A percentile compares a stretch with the other conserved stretches of the same genome.
phyloP scores from a whole-genome alignment of 306 rosid genomes.

The Corylus avellana region DNA sequence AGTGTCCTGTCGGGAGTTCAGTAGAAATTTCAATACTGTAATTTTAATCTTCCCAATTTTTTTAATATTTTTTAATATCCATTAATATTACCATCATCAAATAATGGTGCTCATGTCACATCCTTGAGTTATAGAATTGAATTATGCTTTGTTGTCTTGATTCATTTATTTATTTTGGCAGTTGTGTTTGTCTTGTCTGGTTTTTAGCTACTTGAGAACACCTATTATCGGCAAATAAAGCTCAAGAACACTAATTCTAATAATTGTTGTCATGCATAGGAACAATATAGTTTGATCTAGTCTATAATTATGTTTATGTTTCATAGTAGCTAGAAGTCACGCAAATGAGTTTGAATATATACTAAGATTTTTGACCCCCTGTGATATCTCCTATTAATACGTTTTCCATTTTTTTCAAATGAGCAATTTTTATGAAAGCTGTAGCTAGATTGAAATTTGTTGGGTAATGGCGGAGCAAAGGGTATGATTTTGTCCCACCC shows the following conservation, averaged over 20 bases:
- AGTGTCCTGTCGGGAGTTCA: too few relatives aligned
- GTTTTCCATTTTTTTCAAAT: conserved; percentile 27
- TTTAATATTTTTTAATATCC: neutral
- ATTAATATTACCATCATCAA: neutral
- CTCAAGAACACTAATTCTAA: conserved; percentile 32
- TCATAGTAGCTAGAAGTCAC: conserved; percentile 44
- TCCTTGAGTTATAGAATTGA: neutral
- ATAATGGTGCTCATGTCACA: neutral
- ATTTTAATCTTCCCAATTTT: conserved; percentile 14
- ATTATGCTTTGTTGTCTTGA: neutral
- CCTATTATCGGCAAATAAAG: conserved; percentile 33
- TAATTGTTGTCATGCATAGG: conserved; percentile 59
- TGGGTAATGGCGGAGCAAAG: conserved; percentile 32
- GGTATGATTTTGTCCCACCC: conserved; percentile 37
- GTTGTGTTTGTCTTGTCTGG: conserved; percentile 21
- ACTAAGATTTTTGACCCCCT: too few relatives aligned
- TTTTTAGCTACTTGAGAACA: conserved; percentile 36
- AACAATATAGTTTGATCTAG: conserved; percentile 33
- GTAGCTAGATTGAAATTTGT: conserved; percentile 31
- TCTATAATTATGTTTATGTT: conserved; percentile 72
- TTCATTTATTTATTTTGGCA: too few relatives aligned
- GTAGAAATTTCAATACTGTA: neutral
- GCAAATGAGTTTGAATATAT: conserved; percentile 26
- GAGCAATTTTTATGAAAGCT: conserved; percentile 29
- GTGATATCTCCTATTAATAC: neutral